These are phyloP conservation scores for Citrus unshiu DNA, from an alignment of 345 rosid genomes.

Conservation along the genomic window DNA sequence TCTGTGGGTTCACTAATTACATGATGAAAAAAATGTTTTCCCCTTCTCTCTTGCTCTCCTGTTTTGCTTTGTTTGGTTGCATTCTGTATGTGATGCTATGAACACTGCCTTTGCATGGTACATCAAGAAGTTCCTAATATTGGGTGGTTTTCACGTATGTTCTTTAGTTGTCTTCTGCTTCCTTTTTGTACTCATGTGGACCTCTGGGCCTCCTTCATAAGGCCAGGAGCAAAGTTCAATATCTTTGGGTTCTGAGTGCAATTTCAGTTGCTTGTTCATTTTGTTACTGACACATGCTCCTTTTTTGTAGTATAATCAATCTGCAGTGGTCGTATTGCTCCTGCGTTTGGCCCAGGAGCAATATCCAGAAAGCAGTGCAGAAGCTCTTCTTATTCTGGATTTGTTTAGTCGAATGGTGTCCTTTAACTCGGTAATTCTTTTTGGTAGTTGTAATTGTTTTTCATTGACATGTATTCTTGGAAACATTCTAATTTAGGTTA, in stretches of 20 bases:
- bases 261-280: background rate
- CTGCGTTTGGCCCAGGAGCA: slow-evolving; percentile 69
- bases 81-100: background rate
- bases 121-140: background rate
- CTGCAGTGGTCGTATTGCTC: slow-evolving; percentile 70
- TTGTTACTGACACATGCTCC: slow-evolving; percentile 12
- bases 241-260: background rate
- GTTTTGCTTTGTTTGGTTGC: background rate
- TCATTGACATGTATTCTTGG: background rate
- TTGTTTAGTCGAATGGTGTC: slow-evolving; percentile 76
- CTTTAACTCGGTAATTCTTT: slow-evolving; percentile 58
- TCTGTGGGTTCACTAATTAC: background rate
- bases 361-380: slow-evolving; percentile 49
- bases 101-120: background rate
- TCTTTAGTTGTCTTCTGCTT: background rate
- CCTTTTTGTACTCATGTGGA: background rate
- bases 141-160: background rate
- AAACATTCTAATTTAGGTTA: background rate
- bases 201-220: background rate
- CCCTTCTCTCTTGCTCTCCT: background rate
- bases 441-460: slow-evolving; percentile 8
- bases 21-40: background rate
- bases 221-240: background rate
- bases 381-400: slow-evolving; percentile 62
- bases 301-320: slow-evolving; percentile 58